A percentile compares a stretch with the other conserved stretches of the same genome.
These are phyloP conservation scores for Pythium pyrilobum DNA, from an alignment of 352 stramenopile genomes.

Conservation along the genomic window DNA sequence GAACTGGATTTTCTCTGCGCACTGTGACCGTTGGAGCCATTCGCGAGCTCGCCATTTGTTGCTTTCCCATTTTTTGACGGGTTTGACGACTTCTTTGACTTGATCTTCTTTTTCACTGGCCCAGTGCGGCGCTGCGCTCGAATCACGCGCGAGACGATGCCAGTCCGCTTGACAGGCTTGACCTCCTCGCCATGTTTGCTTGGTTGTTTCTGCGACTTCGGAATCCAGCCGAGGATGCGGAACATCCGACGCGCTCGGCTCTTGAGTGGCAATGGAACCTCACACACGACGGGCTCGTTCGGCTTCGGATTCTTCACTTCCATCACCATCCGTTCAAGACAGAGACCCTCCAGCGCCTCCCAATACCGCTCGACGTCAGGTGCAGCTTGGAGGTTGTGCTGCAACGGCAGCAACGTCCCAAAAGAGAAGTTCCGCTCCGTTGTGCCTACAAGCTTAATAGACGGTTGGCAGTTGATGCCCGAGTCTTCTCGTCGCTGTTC, in stretches of 20 bases:
- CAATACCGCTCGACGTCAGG: conserved; percentile 63
- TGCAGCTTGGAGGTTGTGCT: conserved; percentile 35
- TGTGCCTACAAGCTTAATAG: conserved; percentile 51
- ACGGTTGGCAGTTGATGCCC: conserved; percentile 20
- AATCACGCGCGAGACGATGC: conserved; percentile 61
- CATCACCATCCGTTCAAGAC: conserved; percentile 77
- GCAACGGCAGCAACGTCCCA: conserved; percentile 41
- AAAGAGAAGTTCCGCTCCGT: conserved; percentile 76
- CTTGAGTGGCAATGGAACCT: conserved; percentile 54
- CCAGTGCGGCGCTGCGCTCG: conserved; percentile 18
- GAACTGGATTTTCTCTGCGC: not conserved
- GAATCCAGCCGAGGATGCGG: conserved; percentile 67
- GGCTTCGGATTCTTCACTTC: conserved; percentile 49
- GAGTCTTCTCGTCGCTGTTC: too few relatives aligned
- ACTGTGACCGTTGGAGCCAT: not conserved
- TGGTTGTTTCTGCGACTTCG: conserved; percentile 47
- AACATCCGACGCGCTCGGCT: conserved; percentile 63
- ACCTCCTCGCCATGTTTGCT: conserved; percentile 11
- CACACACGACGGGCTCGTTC: conserved; percentile 50
- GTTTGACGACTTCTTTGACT: conserved; percentile 2
- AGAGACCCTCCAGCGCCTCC: conserved; percentile 76
- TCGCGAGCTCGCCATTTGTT: not conserved
- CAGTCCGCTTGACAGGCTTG: conserved; percentile 28
- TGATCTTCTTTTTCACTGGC: conserved; percentile 15
- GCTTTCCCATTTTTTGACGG: not conserved